A percentile compares a stretch with the other conserved stretches of the same genome.
Conservation (phyloP, 1,284 basidiomycete species). For the Taiwanofungus camphoratus region DNA sequence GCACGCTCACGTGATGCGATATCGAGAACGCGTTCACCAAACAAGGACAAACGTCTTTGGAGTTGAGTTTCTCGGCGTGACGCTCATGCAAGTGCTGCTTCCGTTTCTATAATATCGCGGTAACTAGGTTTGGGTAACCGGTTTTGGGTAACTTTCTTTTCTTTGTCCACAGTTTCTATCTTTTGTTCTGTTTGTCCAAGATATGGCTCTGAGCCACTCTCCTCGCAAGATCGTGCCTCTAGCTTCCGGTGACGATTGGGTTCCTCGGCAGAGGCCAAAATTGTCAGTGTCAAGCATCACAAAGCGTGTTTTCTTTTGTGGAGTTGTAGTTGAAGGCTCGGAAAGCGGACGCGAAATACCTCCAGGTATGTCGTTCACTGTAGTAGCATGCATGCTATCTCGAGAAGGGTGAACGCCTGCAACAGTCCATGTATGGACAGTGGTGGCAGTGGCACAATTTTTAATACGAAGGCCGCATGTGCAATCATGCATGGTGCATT, state of each 20-base stretch:
- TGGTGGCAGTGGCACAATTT: no score
- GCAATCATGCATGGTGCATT: not conserved
- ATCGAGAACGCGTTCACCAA: not conserved
- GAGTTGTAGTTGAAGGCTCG: conserved; percentile 75
- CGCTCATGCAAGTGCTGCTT: not conserved
- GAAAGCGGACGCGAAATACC: conserved; percentile 61
- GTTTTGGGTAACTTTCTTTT: not conserved
- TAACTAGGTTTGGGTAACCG: not conserved
- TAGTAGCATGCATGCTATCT: no score
- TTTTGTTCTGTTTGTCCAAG: conserved; percentile 4
- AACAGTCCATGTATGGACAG: no score
- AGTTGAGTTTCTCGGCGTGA: not conserved
- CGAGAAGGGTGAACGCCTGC: no score
- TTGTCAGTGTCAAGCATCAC: conserved; percentile 38
- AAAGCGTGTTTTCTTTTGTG: conserved; percentile 74
- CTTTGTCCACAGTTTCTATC: conserved; percentile 20
- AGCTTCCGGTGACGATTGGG: conserved; percentile 53
- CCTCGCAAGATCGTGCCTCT: conserved; percentile 70
- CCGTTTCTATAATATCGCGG: not conserved
- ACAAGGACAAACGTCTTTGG: not conserved
- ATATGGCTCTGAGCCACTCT: conserved; percentile 45
- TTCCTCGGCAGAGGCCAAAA: conserved; percentile 27
- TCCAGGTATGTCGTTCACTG: conserved; percentile 46
- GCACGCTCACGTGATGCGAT: no score
- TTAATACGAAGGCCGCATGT: no score